Evolutionary conservation across 768 basidiomycete species (phyloP), one percentile per base, ranked within the genome.

Genomic region (Coprinopsis cinerea): DNA sequence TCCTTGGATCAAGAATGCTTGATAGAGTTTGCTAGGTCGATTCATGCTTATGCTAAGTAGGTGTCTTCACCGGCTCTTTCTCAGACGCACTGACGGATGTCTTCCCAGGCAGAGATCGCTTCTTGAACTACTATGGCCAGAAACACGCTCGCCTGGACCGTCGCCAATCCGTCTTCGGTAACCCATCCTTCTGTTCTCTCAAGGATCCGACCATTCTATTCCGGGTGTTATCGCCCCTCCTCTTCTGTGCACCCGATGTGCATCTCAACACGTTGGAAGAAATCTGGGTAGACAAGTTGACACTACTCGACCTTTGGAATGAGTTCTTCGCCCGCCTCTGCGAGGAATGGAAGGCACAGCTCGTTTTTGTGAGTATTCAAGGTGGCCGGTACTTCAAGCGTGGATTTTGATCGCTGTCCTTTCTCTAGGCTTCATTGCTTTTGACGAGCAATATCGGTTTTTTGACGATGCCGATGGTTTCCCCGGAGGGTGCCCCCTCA

Each of bases 361-460:
- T 53, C 2, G 67, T 78, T 25, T 72, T 73, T 51, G 80, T 81
- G 51, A 36, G 54, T 55, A 10, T 5, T 37, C 4, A 30, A 5
- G 32, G 44, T 35, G 14, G 17, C 14, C 7, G 4, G 10, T 6
- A 47, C 27, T 32, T 25, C 2, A 15, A 27, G 5, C 11, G 14
- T 14, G 30, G 26, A 13, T 35, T 18, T 17, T 23, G 9, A 17
- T 45, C 1, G 32, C 36, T 18, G 10, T 6, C 36, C 7, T 39
- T 10, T 4, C 18, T 11, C 15, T 42, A 82, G 80, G 72, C 73
- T 0, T 75, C 77, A 3, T 74, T 83, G 4, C 63, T 83, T 10
- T 57, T 83, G 17, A 76, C 74, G 42, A 77, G 75, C 6, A 80
- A 81, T 45, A 75, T 83, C 0, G 73, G 70, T 0, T 79, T 82